Percentiles rank a stretch among this genome's conserved stretches.
Conservation (phyloP, 2,329 filamentous ascomycete species). For the Fusarium domesticum region DNA sequence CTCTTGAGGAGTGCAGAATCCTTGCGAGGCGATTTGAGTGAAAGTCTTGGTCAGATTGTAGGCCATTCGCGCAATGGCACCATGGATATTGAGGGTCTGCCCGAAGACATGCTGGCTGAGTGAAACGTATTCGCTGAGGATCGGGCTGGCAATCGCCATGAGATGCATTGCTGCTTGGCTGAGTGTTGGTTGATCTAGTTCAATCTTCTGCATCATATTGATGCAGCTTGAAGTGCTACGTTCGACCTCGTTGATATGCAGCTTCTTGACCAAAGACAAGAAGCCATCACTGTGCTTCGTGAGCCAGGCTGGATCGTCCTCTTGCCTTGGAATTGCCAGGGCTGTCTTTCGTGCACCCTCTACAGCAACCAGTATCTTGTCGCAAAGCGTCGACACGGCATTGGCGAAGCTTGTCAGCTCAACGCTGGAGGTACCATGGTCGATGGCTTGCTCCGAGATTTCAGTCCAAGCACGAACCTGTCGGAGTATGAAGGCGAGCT, state of each 20-base stretch:
- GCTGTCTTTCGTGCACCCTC: conserved; percentile 65
- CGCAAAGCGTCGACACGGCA: conserved; percentile 61
- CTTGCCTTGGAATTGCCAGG: conserved; percentile 36
- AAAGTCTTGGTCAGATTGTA: conserved; percentile 76
- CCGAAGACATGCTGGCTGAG: conserved; percentile 58
- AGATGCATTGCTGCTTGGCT: conserved; percentile 33
- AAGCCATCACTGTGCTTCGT: conserved; percentile 48
- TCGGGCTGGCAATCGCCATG: conserved; percentile 51
- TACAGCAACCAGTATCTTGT: conserved; percentile 74
- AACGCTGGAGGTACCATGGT: conserved; percentile 7
- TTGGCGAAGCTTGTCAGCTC: conserved; percentile 50
- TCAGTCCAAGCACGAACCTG: conserved; percentile 66
- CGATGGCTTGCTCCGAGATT: conserved; percentile 22
- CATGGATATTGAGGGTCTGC: conserved; percentile 63
- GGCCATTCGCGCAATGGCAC: conserved; percentile 68
- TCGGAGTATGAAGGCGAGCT: conserved; percentile 61
- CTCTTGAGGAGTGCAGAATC: conserved; percentile 88
- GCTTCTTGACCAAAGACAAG: conserved; percentile 51
- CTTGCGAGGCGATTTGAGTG: conserved; percentile 73
- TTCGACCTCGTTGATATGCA: conserved; percentile 58
- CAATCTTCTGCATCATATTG: conserved; percentile 33
- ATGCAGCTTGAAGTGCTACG: conserved; percentile 39
- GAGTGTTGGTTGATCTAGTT: conserved; percentile 27
- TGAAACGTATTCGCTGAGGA: conserved; percentile 69
- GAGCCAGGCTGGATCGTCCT: conserved; percentile 38